Conservation (phyloP, 257 asterid genomes). For the Linaria vulgaris region DNA sequence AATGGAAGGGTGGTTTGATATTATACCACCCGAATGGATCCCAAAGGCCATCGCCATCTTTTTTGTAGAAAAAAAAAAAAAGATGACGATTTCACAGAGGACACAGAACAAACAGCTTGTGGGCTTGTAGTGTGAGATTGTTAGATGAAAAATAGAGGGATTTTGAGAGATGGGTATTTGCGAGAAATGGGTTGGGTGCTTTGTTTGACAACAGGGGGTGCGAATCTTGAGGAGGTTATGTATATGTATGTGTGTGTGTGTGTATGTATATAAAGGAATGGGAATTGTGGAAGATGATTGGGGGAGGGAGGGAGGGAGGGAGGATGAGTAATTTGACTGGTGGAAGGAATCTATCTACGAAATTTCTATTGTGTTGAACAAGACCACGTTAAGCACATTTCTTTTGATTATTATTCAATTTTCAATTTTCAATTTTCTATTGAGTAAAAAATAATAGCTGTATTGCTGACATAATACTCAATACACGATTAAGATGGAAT, state of each 20-base stretch:
- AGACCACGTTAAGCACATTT: too few species aligned
- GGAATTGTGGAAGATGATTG: not conserved
- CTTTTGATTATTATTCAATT: too few species aligned
- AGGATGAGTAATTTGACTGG: constrained; percentile 13
- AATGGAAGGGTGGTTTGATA: not conserved
- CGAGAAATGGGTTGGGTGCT: not conserved
- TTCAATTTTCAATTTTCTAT: too few species aligned
- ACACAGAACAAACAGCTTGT: not conserved
- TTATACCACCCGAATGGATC: constrained; percentile 26
- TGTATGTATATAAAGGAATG: not conserved
- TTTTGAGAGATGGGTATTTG: not conserved
- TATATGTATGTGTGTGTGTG: not conserved
- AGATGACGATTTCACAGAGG: constrained; percentile 28
- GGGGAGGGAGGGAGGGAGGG: not conserved
- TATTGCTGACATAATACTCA: too few species aligned
- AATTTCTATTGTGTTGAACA: not conserved
- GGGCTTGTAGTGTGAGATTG: not conserved
- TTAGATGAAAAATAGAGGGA: not conserved
- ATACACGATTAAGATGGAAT: too few species aligned
- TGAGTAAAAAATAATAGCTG: too few species aligned
- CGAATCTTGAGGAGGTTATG: too few species aligned
- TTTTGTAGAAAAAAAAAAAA: not conserved
- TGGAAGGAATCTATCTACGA: not conserved
- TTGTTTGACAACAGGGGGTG: too few species aligned
- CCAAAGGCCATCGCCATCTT: constrained; percentile 43